Evolutionary conservation across 352 stramenopile species (phyloP).

Genomic region (Phytopythium chamaehyphon): DNA sequence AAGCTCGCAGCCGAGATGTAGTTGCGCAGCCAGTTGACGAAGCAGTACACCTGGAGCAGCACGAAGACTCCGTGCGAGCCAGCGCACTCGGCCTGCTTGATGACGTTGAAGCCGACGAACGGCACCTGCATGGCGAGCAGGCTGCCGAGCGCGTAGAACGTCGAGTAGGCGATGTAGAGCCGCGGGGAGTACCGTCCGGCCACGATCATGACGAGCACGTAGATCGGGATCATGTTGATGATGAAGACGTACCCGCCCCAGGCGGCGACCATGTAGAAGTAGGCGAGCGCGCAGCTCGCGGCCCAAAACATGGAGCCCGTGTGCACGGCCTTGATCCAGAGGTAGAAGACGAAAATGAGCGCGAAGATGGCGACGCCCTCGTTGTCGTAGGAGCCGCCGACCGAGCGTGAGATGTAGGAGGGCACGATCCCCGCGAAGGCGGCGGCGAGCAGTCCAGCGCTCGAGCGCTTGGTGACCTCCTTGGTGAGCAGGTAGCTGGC

Average conservation of each 20-base stretch:
- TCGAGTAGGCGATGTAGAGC: conserved; percentile 96
- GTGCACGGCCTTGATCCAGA: conserved; percentile 94
- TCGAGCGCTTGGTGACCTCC: conserved; percentile 86
- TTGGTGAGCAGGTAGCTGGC: conserved; percentile 90
- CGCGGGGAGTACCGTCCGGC: conserved; percentile 91
- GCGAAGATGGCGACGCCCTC: conserved; percentile 97
- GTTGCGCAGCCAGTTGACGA: conserved; percentile 70
- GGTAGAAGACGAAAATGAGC: conserved; percentile 97
- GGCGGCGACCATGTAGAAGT: conserved; percentile 97
- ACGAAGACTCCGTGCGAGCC: conserved; percentile 93
- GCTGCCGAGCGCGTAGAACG: conserved; percentile 96
- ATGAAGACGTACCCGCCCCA: conserved; percentile 99
- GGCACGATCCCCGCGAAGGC: conserved; percentile 97
- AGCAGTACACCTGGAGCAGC: conserved; percentile 82
- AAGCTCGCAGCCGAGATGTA: conserved; percentile 76
- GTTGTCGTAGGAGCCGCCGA: conserved; percentile 98
- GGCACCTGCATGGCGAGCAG: conserved; percentile 96
- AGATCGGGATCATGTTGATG: conserved; percentile 98
- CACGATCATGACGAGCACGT: conserved; percentile 93
- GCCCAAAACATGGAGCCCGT: conserved; percentile 88
- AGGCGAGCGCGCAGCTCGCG: conserved; percentile 84
- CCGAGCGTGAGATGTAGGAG: conserved; percentile 95
- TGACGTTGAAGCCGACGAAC: conserved; percentile 96
- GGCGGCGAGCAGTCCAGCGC: conserved; percentile 86
- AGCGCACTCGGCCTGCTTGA: conserved; percentile 86